Evolutionary conservation across 768 basidiomycete genomes (phyloP).

Genomic region (Pleurotus eryngii): DNA sequence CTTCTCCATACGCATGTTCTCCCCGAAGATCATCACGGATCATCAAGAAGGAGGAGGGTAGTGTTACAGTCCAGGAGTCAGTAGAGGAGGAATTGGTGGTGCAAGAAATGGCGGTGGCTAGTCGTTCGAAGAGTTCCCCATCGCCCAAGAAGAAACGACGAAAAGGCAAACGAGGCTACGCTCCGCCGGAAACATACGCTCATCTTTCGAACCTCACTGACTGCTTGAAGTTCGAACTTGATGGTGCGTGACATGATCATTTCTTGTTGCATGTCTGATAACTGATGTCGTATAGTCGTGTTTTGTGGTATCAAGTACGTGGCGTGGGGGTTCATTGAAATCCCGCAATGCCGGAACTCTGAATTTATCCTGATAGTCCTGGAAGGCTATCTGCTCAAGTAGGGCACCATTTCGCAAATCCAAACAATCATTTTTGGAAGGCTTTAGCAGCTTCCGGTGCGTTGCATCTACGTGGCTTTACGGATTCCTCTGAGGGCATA

Average conservation of each 20-base stretch:
- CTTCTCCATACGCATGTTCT: no score
- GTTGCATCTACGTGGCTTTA: neutral
- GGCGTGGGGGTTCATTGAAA: neutral
- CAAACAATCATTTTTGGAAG: conserved; percentile 80
- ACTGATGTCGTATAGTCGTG: conserved; percentile 43
- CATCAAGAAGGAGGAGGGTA: neutral
- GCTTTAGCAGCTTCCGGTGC: conserved; percentile 66
- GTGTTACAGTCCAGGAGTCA: neutral
- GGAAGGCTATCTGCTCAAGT: conserved; percentile 62
- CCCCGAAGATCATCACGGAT: neutral
- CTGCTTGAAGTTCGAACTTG: conserved; percentile 47
- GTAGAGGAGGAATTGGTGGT: no score
- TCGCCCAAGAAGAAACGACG: conserved; percentile 21
- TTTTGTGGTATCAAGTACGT: conserved; percentile 85
- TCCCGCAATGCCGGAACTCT: neutral
- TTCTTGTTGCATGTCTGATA: neutral
- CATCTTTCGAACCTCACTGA: conserved; percentile 53
- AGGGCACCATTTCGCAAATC: conserved; percentile 79
- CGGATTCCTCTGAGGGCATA: no score
- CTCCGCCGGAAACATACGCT: conserved; percentile 48
- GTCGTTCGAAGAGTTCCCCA: neutral
- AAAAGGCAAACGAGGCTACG: conserved; percentile 36
- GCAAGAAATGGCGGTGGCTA: neutral
- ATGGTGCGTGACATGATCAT: conserved; percentile 41
- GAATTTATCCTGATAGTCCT: conserved; percentile 39